These are phyloP conservation scores for Cytospora piceicola DNA, from an alignment of 2,329 filamentous ascomycete genomes.

Conservation along the genomic window DNA sequence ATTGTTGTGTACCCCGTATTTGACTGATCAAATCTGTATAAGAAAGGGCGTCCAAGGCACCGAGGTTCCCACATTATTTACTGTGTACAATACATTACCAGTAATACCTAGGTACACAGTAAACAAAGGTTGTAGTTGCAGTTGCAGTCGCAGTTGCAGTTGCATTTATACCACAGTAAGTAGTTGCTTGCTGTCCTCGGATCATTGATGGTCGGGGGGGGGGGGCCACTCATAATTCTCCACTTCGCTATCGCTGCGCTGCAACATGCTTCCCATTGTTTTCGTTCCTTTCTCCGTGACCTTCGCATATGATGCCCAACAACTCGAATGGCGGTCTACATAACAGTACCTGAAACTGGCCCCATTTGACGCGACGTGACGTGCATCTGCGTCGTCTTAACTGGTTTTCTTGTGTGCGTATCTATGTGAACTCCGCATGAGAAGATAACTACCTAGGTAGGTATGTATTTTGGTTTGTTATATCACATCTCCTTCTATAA, in stretches of 20 bases:
- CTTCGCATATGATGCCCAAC: neutral
- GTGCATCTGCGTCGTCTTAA: neutral
- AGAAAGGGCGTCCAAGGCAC: no score
- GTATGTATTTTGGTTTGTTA: neutral
- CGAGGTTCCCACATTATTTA: no score
- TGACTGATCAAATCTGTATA: no score
- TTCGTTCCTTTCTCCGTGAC: neutral
- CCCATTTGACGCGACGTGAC: conserved; percentile 4
- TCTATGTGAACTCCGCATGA: no score
- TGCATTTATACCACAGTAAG: no score
- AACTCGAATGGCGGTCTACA: conserved; percentile 10
- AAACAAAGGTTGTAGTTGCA: no score
- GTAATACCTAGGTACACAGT: no score
- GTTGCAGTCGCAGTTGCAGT: no score
- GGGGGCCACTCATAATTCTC: neutral
- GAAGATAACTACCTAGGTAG: no score
- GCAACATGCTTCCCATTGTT: neutral
- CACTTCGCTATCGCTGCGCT: conserved; percentile 8
- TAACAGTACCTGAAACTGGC: neutral
- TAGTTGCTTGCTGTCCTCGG: no score
- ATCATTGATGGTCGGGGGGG: neutral
- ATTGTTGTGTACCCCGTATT: neutral
- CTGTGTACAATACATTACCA: no score
- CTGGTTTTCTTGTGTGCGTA: neutral
- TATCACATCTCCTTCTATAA: neutral